Conservation (phyloP, 2,329 filamentous ascomycete species). For the Trichoderma breve region DNA sequence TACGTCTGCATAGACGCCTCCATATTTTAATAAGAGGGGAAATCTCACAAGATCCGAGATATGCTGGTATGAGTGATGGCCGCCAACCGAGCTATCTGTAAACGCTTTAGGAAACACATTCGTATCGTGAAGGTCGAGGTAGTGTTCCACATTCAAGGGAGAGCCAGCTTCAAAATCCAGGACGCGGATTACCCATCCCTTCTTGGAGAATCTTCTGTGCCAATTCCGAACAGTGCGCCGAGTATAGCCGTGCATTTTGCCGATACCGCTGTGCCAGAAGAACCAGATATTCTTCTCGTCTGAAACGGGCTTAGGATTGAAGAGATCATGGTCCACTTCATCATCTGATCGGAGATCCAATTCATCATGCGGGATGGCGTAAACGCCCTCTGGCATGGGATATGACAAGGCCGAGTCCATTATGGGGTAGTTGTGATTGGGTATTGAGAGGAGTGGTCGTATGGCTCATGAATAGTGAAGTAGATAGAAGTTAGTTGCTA, state of each 20-base stretch:
- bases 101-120: conserved; percentile 50
- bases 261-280: conserved; percentile 55
- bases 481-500: not conserved
- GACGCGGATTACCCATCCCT: conserved; percentile 54
- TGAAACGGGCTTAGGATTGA: conserved; percentile 38
- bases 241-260: conserved; percentile 49
- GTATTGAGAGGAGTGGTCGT: not conserved
- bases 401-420: conserved; percentile 1
- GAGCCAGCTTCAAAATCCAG: conserved; percentile 46
- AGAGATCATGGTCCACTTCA: conserved; percentile 44
- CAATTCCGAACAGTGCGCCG: conserved; percentile 53
- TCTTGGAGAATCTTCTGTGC: conserved; percentile 50
- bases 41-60: conserved; percentile 58
- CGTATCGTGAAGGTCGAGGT: conserved; percentile 45
- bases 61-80: conserved; percentile 52
- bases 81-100: conserved; percentile 45
- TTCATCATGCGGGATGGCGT: conserved; percentile 36
- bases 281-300: conserved; percentile 56
- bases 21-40: conserved; percentile 55
- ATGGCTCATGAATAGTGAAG: not conserved
- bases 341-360: conserved; percentile 47
- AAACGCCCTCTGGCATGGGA: conserved; percentile 2
- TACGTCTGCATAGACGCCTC: conserved; percentile 58
- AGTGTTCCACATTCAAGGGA: conserved; percentile 47
- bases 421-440: not conserved